Percentiles rank a stretch among this genome's conserved stretches.
Evolutionary conservation across 306 rosid genomes (phyloP).

Genomic region (Rosa multiflora): DNA sequence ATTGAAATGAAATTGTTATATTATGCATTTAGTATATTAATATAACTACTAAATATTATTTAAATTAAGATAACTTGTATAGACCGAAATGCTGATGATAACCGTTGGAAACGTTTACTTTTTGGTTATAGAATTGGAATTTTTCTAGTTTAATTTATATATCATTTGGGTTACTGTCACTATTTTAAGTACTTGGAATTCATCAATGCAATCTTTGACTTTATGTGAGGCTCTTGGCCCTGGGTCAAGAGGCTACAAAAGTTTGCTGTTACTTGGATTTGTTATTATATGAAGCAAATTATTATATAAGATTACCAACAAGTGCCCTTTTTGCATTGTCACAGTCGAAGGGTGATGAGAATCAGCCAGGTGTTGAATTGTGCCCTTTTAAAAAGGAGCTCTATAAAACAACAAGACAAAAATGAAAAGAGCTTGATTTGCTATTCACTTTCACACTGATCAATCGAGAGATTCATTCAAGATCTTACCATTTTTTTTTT

Average conservation of each 20-base stretch:
- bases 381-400: background rate
- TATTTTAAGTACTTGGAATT: background rate
- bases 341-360: background rate
- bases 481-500: too few relatives aligned
- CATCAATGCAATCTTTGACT: background rate
- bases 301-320: background rate
- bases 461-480: background rate
- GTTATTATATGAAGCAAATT: background rate
- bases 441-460: background rate
- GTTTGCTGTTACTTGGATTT: too few relatives aligned
- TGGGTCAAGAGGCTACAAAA: too few relatives aligned
- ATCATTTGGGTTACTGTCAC: background rate
- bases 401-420: background rate
- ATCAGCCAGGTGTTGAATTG: background rate
- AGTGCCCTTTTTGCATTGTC: conserved; percentile 5
- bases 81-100: too few relatives aligned
- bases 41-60: too few relatives aligned
- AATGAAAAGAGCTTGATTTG: background rate
- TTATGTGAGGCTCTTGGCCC: background rate
- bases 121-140: too few relatives aligned
- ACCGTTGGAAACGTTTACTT: too few relatives aligned
- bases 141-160: background rate
- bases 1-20: too few relatives aligned
- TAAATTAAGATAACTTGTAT: too few relatives aligned
- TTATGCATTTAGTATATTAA: too few relatives aligned